Evolutionary conservation across 176 grass and related monocot species (phyloP).

Genomic region (Bothriochloa decipiens): DNA sequence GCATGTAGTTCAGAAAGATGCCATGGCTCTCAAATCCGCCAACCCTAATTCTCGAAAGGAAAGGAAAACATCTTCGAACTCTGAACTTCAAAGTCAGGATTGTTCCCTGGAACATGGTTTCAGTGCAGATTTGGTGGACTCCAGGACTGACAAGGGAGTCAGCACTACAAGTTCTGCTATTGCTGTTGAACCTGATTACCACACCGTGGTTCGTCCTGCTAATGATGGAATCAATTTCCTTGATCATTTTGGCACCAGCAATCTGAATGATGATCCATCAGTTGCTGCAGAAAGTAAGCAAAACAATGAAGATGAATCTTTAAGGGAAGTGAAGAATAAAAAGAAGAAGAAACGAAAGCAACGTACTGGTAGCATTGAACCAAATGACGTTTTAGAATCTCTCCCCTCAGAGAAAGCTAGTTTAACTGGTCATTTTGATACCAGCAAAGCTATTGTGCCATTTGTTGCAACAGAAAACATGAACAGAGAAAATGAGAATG

Average conservation of each 20-base stretch:
- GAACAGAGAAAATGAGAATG: slow-evolving; percentile 30
- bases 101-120: slow-evolving; percentile 24
- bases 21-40: slow-evolving; percentile 2
- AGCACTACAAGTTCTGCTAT: slow-evolving; percentile 39
- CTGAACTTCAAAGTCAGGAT: slow-evolving; percentile 48
- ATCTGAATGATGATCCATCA: slow-evolving; percentile 33
- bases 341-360: slow-evolving; percentile 65
- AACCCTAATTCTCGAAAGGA: slow-evolving; percentile 41
- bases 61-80: slow-evolving; percentile 50
- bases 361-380: slow-evolving; percentile 21
- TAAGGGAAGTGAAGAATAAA: slow-evolving; percentile 42
- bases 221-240: slow-evolving; percentile 50
- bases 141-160: slow-evolving; percentile 4
- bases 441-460: slow-evolving; percentile 35
- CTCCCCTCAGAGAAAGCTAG: slow-evolving; percentile 41
- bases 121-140: slow-evolving; percentile 40
- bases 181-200: slow-evolving; percentile 37
- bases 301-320: slow-evolving; percentile 38
- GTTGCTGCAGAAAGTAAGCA: slow-evolving; percentile 38
- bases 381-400: slow-evolving; percentile 33
- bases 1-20: slow-evolving; percentile 29
- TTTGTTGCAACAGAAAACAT: slow-evolving; percentile 40
- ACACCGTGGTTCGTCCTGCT: not conserved
- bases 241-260: slow-evolving; percentile 41
- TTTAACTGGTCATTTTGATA: slow-evolving; percentile 38